Evolutionary conservation across 345 rosid species (phyloP).

Genomic region (Euphorbia lathyris): DNA sequence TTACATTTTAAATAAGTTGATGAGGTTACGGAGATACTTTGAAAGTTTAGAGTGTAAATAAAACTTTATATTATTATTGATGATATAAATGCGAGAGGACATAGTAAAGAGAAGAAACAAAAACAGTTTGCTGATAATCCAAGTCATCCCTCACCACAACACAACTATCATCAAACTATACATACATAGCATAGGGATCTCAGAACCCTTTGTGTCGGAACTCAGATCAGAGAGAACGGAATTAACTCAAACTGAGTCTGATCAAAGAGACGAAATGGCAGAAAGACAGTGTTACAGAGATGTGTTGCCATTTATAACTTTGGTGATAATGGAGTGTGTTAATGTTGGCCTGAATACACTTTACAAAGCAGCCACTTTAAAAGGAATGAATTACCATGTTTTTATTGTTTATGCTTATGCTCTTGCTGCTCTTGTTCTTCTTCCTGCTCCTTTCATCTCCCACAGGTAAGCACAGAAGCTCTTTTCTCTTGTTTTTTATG

Average conservation of each 20-base stretch:
- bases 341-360: conserved; percentile 53
- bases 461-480: conserved; percentile 61
- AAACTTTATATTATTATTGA: too few species aligned
- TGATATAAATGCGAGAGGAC: neutral
- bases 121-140: neutral
- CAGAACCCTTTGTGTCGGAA: neutral
- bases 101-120: neutral
- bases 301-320: conserved; percentile 8
- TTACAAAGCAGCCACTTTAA: conserved; percentile 74
- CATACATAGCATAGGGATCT: neutral
- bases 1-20: too few species aligned
- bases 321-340: conserved; percentile 21
- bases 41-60: too few species aligned
- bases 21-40: too few species aligned
- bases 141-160: neutral
- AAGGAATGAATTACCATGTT: conserved; percentile 76
- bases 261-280: conserved; percentile 16
- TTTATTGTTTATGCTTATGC: conserved; percentile 75
- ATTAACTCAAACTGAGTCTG: too few species aligned
- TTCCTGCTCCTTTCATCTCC: conserved; percentile 79
- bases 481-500: neutral
- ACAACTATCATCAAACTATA: neutral
- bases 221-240: too few species aligned
- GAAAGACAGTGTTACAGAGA: conserved; percentile 5
- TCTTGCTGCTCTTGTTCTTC: conserved; percentile 78